Base-by-base conservation (phyloP, 768 basidiomycete genomes). In the Phaeotremella skinneri region DNA sequence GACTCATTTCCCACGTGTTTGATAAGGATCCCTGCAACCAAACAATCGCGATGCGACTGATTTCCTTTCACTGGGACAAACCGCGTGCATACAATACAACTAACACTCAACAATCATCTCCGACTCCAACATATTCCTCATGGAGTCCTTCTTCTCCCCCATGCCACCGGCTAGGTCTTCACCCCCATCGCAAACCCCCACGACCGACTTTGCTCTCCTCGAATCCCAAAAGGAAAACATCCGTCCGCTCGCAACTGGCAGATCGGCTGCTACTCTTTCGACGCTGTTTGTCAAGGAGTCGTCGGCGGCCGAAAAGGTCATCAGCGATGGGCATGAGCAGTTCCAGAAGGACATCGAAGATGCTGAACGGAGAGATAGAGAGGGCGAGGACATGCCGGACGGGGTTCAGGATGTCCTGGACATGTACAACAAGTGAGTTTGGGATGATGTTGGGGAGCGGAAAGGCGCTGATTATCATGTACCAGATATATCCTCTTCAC, bases 401-500 rank as follows among this genome's bases (percentile, higher is more conserved):
- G 77, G 78, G 11, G 87, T 68, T 9, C 50, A 88, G 62, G 96
- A 97, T 71, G 88, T 92, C 2, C 82, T 98, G 25, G 87, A 88
- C 1, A 82, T 86, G 0, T 94, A 91, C 64, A 83, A 89, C 74
- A 82, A 86, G 72, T 96, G 26, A 55, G 73, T 63, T 34, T 14
- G 37, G 31, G 29, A n/a, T 9, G 2, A 21, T 37, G 32, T 42
- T 50, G 37, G 54, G 27, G n/a, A n/a, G n/a, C n/a, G n/a, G n/a
- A n/a, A n/a, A n/a, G n/a, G n/a, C n/a, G n/a, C 34, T 53, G 26
- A 37, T 37, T 13, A 3, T n/a, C 34, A 37, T 37, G 17, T 7
- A 16, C 6, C 51, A 75, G 72, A 30, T 76, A 92, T 77, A 85
- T 97, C 52, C 84, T 89, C 61, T 98, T 92, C 89, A 91, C 87